Evolutionary conservation across 163 green algal genomes (phyloP).

Genomic region (Chloromonas sp.): DNA sequence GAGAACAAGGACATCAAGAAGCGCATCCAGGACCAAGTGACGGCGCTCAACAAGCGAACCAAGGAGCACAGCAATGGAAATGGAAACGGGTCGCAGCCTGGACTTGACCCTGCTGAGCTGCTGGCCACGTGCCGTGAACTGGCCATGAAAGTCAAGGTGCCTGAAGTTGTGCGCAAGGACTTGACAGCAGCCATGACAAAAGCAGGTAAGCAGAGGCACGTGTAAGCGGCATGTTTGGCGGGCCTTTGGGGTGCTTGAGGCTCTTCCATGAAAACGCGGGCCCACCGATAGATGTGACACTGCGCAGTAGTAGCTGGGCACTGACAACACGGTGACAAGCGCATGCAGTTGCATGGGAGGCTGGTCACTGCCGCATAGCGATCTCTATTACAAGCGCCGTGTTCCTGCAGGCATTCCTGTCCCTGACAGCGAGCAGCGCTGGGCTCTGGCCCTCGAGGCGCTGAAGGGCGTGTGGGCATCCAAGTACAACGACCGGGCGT

Average conservation of each 20-base stretch:
- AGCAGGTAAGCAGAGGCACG: constrained; percentile 18
- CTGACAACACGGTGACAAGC: too few relatives aligned
- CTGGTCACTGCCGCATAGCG: too few relatives aligned
- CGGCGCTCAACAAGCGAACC: not conserved
- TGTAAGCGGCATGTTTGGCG: too few relatives aligned
- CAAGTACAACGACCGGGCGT: constrained; percentile 99
- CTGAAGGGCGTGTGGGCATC: constrained; percentile 92
- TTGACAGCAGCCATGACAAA: constrained; percentile 54
- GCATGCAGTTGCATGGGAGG: too few relatives aligned
- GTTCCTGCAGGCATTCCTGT: constrained; percentile 56
- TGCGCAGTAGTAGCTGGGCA: too few relatives aligned
- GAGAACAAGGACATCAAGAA: constrained; percentile 65
- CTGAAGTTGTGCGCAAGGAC: constrained; percentile 47
- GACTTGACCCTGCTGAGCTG: constrained; percentile 8
- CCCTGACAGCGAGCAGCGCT: constrained; percentile 55
- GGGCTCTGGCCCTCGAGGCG: constrained; percentile 52
- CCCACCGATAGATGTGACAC: too few relatives aligned
- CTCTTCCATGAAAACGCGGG: too few relatives aligned
- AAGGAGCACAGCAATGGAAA: constrained; percentile 9
- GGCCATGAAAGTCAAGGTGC: constrained; percentile 68
- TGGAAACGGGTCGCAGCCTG: not conserved
- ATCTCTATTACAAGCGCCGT: too few relatives aligned
- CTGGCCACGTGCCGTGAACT: constrained; percentile 64
- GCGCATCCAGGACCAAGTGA: constrained; percentile 40
- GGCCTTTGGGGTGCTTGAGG: too few relatives aligned